phyloP scores from a whole-genome alignment of 2,329 filamentous ascomycete species.

The Claviceps paspali region DNA sequence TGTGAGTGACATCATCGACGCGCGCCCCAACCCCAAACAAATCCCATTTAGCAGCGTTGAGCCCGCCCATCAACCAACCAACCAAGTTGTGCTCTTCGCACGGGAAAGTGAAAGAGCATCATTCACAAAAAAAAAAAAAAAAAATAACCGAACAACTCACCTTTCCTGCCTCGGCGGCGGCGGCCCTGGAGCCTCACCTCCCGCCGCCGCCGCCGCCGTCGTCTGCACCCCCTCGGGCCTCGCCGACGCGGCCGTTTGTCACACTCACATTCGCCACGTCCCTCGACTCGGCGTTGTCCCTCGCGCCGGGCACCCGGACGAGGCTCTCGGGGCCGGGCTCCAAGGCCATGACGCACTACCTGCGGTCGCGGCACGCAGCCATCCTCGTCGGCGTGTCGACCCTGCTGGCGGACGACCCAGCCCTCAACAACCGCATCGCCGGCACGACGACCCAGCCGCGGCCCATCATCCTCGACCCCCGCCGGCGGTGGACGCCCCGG shows the following conservation, averaged over 20 bases:
- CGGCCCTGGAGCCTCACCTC: conserved; percentile 19
- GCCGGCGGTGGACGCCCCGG: conserved; percentile 53
- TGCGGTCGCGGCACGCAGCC: conserved; percentile 68
- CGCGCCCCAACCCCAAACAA: too few species aligned
- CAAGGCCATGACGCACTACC: conserved; percentile 86
- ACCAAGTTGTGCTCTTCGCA: too few species aligned
- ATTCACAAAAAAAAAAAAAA: background rate
- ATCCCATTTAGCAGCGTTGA: too few species aligned
- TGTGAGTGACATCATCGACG: too few species aligned
- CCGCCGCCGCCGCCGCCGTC: conserved; percentile 10
- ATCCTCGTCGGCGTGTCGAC: conserved; percentile 79
- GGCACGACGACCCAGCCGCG: conserved; percentile 54
- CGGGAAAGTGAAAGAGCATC: too few species aligned
- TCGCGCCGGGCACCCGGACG: conserved; percentile 68
- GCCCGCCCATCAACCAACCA: too few species aligned
- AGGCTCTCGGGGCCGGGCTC: conserved; percentile 66
- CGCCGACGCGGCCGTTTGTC: conserved; percentile 31
- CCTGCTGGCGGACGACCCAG: conserved; percentile 70
- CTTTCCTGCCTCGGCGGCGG: conserved; percentile 17
- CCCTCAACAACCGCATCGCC: conserved; percentile 64
- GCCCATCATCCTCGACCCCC: conserved; percentile 71
- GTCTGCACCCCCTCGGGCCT: too few species aligned
- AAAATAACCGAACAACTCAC: conserved; percentile 18
- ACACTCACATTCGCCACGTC: conserved; percentile 87
- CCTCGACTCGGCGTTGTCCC: conserved; percentile 65